Percentiles rank a stretch among this genome's conserved stretches.
Evolutionary conservation across 441 rosid genomes (phyloP).

Genomic region (Capsella rubella): DNA sequence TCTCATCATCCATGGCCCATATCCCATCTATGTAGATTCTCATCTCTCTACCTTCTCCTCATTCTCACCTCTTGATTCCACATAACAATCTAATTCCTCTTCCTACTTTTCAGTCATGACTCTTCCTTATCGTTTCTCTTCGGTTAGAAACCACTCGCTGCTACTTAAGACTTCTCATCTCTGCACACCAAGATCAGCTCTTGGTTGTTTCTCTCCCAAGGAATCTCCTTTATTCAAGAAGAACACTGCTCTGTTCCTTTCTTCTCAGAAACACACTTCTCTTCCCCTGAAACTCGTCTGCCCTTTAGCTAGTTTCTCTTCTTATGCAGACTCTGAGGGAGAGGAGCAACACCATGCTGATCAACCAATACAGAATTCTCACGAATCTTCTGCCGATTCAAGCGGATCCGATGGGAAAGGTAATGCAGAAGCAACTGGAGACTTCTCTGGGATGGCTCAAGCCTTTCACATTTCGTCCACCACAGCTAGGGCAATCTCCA

Average conservation of each 20-base stretch:
- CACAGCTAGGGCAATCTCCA: conserved; percentile 71
- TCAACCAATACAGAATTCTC: conserved; percentile 42
- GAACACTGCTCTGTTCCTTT: conserved; percentile 40
- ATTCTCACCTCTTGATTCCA: conserved; percentile 22
- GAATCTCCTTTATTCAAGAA: conserved; percentile 48
- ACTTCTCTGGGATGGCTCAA: conserved; percentile 75
- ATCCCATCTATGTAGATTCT: conserved; percentile 43
- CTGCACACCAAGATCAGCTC: conserved; percentile 51
- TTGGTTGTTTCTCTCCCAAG: conserved; percentile 41
- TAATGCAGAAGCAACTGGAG: conserved; percentile 43
- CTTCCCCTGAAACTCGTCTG: conserved; percentile 47
- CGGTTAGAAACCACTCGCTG: conserved; percentile 59
- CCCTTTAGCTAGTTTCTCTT: conserved; percentile 76
- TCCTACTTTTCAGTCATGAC: conserved; percentile 56
- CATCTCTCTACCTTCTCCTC: conserved; percentile 37
- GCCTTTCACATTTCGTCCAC: conserved; percentile 82
- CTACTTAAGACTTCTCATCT: conserved; percentile 52
- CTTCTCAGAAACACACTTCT: conserved; percentile 44
- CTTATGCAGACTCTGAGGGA: conserved; percentile 72
- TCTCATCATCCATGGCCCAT: conserved; percentile 43
- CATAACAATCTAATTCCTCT: conserved; percentile 36
- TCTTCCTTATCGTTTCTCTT: conserved; percentile 69
- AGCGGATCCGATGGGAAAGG: conserved; percentile 44
- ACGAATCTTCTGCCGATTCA: conserved; percentile 33
- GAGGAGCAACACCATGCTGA: conserved; percentile 50